phyloP scores from a whole-genome alignment of 306 rosid genomes.

The Cucurbita argyrosperma region DNA sequence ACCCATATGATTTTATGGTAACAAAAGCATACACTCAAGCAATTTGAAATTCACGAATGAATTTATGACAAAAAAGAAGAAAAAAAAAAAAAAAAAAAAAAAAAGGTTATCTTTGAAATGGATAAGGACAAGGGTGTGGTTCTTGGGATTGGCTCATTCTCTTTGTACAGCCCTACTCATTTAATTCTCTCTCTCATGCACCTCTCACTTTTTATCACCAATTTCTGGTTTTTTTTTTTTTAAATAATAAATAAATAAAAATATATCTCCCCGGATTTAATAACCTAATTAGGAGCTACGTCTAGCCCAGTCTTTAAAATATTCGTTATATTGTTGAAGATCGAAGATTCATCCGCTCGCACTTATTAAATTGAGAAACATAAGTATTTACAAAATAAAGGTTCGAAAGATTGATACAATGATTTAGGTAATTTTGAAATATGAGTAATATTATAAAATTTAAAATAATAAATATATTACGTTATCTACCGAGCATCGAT shows the following conservation, averaged over 20 bases:
- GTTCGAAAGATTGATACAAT: too few species aligned
- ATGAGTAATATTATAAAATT: too few species aligned
- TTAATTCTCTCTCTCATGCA: not conserved
- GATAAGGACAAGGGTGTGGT: not conserved
- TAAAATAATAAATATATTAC: too few species aligned
- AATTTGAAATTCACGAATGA: not conserved
- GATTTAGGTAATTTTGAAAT: too few species aligned
- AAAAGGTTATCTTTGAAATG: not conserved
- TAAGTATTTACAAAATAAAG: too few species aligned
- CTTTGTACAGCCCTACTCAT: not conserved
- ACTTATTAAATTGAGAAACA: too few species aligned
- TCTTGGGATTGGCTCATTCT: slow-evolving; percentile 7
- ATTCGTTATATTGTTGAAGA: too few species aligned
- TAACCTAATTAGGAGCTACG: too few species aligned
- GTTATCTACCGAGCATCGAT: too few species aligned
- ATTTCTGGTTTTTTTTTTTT: too few species aligned
- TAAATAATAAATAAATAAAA: not conserved
- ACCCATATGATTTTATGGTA: not conserved
- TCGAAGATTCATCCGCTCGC: too few species aligned
- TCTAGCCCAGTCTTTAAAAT: too few species aligned
- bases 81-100: not conserved
- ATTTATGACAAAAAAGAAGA: not conserved
- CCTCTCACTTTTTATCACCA: not conserved
- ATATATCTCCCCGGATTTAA: not conserved
- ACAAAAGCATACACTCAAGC: not conserved